Evolutionary conservation across 2,329 filamentous ascomycete genomes (phyloP).

Genomic region (Paracoccidioides brasiliensis): DNA sequence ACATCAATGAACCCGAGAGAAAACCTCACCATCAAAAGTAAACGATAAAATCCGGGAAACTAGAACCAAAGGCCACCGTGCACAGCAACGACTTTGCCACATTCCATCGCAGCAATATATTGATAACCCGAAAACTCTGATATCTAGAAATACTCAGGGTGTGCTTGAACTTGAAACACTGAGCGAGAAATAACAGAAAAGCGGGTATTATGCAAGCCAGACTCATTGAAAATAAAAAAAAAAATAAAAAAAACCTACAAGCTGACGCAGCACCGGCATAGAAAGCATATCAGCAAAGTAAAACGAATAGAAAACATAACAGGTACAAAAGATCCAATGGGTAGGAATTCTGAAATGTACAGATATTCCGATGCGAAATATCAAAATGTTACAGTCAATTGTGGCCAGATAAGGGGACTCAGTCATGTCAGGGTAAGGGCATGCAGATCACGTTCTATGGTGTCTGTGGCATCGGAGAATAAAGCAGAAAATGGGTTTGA

Average conservation of each 20-base stretch:
- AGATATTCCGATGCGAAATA: not conserved
- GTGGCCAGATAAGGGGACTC: not conserved
- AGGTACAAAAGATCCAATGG: not conserved
- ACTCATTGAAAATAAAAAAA: not conserved
- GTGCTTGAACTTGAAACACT: not conserved
- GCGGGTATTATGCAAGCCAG: constrained; percentile 3
- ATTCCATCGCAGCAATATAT: too few relatives aligned
- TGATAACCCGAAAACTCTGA: too few relatives aligned
- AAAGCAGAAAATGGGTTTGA: not conserved
- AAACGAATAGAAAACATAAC: not conserved
- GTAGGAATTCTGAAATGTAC: not conserved
- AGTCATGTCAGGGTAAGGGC: not conserved
- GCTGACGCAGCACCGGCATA: not conserved
- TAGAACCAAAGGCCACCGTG: not conserved
- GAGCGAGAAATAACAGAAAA: not conserved
- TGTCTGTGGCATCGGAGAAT: not conserved
- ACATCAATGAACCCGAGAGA: too few relatives aligned
- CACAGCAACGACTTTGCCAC: too few relatives aligned
- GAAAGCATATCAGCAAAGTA: not conserved
- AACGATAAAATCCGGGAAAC: not conserved
- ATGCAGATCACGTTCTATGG: not conserved
- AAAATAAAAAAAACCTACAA: not conserved
- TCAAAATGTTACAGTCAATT: not conserved
- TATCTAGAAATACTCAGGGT: too few relatives aligned
- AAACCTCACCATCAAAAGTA: too few relatives aligned